Base-by-base conservation (phyloP, 2,329 filamentous ascomycete genomes). In the Bisporella sp. region DNA sequence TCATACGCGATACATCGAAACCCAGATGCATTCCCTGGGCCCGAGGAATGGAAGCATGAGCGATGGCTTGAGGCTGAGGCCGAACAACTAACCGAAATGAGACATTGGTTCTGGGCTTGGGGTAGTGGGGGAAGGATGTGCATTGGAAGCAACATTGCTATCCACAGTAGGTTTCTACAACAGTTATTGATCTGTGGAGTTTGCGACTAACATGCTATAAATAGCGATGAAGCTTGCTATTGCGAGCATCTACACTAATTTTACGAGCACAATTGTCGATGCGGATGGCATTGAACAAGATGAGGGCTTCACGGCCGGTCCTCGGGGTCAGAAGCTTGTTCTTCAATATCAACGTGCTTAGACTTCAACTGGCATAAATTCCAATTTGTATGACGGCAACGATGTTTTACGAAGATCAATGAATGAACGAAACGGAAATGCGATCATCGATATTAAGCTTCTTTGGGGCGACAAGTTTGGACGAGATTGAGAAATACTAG, bases 201-300 rank as follows among this genome's bases (percentile, higher is more conserved):
- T 21, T 3, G 21, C 21, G 21, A 21, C 21, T 21, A 21, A 21
- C 21, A 21, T 21, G 21, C 21, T 21, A 2, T 60, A 57, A 57
- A 62, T 57, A 84, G 84, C 85, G 55, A 87, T 89, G 71, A 89
- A 89, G 66, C 71, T 83, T 47, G 77, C 83, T 5, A 68, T 83
- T 32, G 82, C 83, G 1, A 76, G 78, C 3, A 77, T 91, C 7
- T 91, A 88, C 65, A 77, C 79, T 2, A 84, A 82, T 50, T 86
- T 78, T 62, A 73, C 66, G 4, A 83, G 76, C 0, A 65, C 72
- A 2, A 71, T 85, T 45, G 72, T 85, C 13, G 42, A 45, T 29
- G 42, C 12, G 7, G 42, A 6, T 2, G 42, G 32, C n/a, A 37
- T 37, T 12, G 44, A 46, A 32, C 30, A 33, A 32, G n/a, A 12